Percentiles rank a stretch among this genome's conserved stretches.
These are phyloP conservation scores for Neoascochyta sp. DNA, from an alignment of 2,329 filamentous ascomycete species.

Conservation along the genomic window DNA sequence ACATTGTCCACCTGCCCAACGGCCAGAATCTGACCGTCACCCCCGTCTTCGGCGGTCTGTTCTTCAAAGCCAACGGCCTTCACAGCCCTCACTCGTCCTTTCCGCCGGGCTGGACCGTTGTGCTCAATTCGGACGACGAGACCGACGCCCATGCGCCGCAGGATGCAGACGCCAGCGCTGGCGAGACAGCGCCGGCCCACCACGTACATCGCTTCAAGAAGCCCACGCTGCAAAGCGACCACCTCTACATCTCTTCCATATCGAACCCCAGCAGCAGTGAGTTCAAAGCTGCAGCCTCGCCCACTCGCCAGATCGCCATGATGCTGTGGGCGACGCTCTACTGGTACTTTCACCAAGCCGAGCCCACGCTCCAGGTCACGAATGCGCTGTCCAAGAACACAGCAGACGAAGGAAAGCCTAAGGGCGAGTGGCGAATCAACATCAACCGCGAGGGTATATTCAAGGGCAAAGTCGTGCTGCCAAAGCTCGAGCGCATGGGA, in stretches of 20 bases:
- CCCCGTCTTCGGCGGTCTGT: slow-evolving; percentile 86
- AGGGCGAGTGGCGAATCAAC: slow-evolving; percentile 80
- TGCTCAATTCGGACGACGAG: slow-evolving; percentile 66
- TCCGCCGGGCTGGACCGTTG: slow-evolving; percentile 85
- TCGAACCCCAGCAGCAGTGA: slow-evolving; percentile 77
- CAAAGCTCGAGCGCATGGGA: slow-evolving; percentile 92
- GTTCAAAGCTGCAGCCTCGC: slow-evolving; percentile 74
- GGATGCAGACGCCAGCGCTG: slow-evolving; percentile 33
- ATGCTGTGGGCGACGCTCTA: slow-evolving; percentile 93
- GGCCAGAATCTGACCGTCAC: slow-evolving; percentile 78
- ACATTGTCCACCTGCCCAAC: slow-evolving; percentile 72
- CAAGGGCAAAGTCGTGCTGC: slow-evolving; percentile 74
- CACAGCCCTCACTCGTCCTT: slow-evolving; percentile 64
- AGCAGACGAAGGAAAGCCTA: slow-evolving; percentile 64
- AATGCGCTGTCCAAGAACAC: slow-evolving; percentile 63
- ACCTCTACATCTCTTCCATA: slow-evolving; percentile 86
- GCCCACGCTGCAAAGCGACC: slow-evolving; percentile 75
- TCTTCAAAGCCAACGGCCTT: slow-evolving; percentile 80
- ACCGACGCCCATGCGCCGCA: slow-evolving; percentile 26
- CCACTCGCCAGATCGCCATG: slow-evolving; percentile 87
- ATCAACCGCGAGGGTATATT: slow-evolving; percentile 87
- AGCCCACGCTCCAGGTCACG: slow-evolving; percentile 62
- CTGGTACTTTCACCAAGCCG: slow-evolving; percentile 93
- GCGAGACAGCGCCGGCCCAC: slow-evolving; percentile 28
- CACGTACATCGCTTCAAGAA: slow-evolving; percentile 63